A percentile compares a stretch with the other conserved stretches of the same genome.
Evolutionary conservation across 1,139 yeast species (phyloP).

Genomic region (Schwanniomyces etchellsii): DNA sequence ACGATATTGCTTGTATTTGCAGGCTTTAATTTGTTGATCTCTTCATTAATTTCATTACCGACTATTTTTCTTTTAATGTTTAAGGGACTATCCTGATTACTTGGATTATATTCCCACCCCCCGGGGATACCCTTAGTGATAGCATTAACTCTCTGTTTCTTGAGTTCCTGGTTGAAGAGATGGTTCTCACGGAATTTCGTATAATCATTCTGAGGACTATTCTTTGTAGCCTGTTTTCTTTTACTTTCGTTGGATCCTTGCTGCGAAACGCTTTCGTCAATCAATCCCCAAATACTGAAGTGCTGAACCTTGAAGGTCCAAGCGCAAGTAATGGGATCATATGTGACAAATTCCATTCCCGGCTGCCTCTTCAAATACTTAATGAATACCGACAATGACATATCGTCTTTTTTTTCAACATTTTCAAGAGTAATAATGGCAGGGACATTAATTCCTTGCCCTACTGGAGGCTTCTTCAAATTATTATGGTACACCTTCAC

Average conservation of each 20-base stretch:
- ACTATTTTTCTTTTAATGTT: conserved; percentile 20
- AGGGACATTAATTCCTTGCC: conserved; percentile 76
- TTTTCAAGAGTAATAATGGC: conserved; percentile 76
- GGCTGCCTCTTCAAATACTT: conserved; percentile 39
- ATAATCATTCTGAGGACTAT: conserved; percentile 13
- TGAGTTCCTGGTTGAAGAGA: conserved; percentile 25
- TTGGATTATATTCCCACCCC: conserved; percentile 20
- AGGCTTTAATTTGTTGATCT: conserved; percentile 16
- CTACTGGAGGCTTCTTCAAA: conserved; percentile 52
- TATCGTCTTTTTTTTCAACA: conserved; percentile 41
- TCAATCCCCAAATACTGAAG: conserved; percentile 90
- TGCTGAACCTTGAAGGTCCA: conserved; percentile 88
- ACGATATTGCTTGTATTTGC: conserved; percentile 15
- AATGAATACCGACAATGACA: conserved; percentile 31
- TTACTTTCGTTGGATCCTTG: conserved; percentile 20
- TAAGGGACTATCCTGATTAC: conserved; percentile 17
- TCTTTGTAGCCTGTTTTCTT: conserved; percentile 16
- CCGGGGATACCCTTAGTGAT: conserved; percentile 34
- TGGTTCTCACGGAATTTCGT: conserved; percentile 25
- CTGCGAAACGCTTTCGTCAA: conserved; percentile 53
- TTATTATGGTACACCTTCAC: conserved; percentile 66
- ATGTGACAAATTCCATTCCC: conserved; percentile 78
- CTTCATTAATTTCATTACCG: conserved; percentile 21
- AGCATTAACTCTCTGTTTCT: conserved; percentile 27
- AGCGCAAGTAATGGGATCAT: conserved; percentile 67